phyloP scores from a whole-genome alignment of 371 early-diverging fungal species.

The Zychaea mexicana region DNA sequence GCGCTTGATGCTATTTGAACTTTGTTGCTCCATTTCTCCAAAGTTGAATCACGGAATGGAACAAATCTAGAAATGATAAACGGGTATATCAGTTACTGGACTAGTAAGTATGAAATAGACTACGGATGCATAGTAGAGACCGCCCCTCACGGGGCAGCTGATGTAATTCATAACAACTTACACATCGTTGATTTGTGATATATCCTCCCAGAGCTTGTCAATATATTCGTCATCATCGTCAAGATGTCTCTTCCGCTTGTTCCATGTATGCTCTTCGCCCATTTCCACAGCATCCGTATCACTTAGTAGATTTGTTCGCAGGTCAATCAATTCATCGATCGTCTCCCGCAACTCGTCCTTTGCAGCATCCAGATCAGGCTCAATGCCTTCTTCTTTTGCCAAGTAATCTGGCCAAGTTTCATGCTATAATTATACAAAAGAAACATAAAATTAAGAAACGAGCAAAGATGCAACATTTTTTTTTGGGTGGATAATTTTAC shows the following conservation, averaged over 20 bases:
- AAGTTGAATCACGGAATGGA: constrained; percentile 79
- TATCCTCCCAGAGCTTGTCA: constrained; percentile 63
- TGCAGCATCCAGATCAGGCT: constrained; percentile 27
- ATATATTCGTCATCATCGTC: constrained; percentile 62
- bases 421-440: constrained; percentile 19
- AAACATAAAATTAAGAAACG: background rate
- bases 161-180: constrained; percentile 37
- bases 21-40: constrained; percentile 94
- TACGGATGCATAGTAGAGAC: too few species aligned
- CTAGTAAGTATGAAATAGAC: too few species aligned
- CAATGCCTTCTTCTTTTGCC: constrained; percentile 33
- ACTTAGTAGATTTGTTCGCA: constrained; percentile 33
- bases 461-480: too few species aligned
- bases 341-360: constrained; percentile 41
- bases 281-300: constrained; percentile 41
- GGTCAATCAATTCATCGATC: constrained; percentile 50
- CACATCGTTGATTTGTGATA: constrained; percentile 58
- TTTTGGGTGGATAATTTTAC: too few species aligned
- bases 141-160: too few species aligned
- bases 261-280: constrained; percentile 20
- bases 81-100: too few species aligned
- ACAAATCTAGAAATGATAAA: constrained; percentile 47
- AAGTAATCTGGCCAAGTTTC: constrained; percentile 35
- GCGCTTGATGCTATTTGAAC: constrained; percentile 78
- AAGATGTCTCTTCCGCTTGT: constrained; percentile 47